Base-by-base conservation (phyloP, 1,139 yeast species). In the Nadsonia starkeyi-henricii region DNA sequence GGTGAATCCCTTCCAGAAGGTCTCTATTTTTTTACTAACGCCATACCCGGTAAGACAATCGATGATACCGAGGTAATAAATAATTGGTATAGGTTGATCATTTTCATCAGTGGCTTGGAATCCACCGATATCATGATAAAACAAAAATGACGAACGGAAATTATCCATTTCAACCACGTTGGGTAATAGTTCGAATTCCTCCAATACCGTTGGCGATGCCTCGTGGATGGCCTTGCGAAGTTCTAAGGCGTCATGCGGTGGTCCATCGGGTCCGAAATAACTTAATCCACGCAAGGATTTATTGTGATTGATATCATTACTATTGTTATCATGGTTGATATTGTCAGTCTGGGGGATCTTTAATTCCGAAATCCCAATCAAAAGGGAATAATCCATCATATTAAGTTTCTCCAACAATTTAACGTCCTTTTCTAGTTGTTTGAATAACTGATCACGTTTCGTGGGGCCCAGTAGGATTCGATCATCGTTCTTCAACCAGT, bases 311-410 rank as follows among this genome's bases (percentile, higher is more conserved):
- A 9, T 23, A 23, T 5, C 9, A 9, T 23, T 23, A 23, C 9
- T 23, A 9, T 5, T 23, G n/a, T 15, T 33, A 33, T 15, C 12
- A 4, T 33, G 9, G 3, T 33, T 15, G 39, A 9, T 23, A 23
- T 5, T 23, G 28, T 23, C 9, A 23, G 5, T 23, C 8, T 5
- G 5, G 9, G 28, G 28, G 8, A 9, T 9, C 9, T 47, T 71
- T 50, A 79, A 71, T 61, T 88, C 93, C 62, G 88, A 96, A 37
- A 89, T 74, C 0, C 98, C 99, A 48, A 93, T 68, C 46, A 93
- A 68, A 52, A 93, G 71, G 0, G 96, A 86, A 64, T 93, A 93
- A 63, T 93, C 99, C 99, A 93, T 93, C 37, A 85, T 89, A 57
- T 86, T 86, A 54, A 85, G 69, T 50, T 74, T 72, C 55, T 85